A percentile compares a stretch with the other conserved stretches of the same genome.
phyloP scores from a whole-genome alignment of 106 monocot species.

The Dendrobium huoshanense region DNA sequence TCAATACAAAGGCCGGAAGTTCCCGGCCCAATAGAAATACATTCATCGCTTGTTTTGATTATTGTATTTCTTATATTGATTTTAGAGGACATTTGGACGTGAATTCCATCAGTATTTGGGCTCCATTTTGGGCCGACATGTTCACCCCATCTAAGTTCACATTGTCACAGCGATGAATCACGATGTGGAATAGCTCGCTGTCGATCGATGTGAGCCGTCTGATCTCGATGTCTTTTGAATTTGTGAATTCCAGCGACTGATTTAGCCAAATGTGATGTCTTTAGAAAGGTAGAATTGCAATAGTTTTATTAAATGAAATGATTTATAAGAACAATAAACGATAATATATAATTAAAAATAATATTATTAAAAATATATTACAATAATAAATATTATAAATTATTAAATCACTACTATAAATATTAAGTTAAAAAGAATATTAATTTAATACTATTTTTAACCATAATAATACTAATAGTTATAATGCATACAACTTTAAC shows the following conservation, averaged over 20 bases:
- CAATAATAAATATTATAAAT: too few species aligned
- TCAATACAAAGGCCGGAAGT: conserved; percentile 56
- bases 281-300: too few species aligned
- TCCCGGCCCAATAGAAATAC: conserved; percentile 65
- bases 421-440: too few species aligned
- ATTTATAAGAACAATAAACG: too few species aligned
- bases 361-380: too few species aligned
- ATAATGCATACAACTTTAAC: too few species aligned
- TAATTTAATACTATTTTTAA: too few species aligned
- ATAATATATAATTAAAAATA: too few species aligned
- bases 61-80: conserved; percentile 28
- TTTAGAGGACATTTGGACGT: conserved; percentile 48
- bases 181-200: conserved; percentile 69
- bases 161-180: conserved; percentile 25
- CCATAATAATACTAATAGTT: too few species aligned
- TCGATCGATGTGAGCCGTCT: conserved; percentile 52
- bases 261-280: not conserved
- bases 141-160: conserved; percentile 38
- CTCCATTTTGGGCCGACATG: conserved; percentile 38
- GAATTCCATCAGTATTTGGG: conserved; percentile 78
- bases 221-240: conserved; percentile 46
- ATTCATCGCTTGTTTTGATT: conserved; percentile 73
- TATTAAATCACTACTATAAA: too few species aligned
- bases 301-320: too few species aligned
- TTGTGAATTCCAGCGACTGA: conserved; percentile 40